Base-by-base conservation (phyloP, 2,329 filamentous ascomycete species). In the Chalaropsis ovoidea region DNA sequence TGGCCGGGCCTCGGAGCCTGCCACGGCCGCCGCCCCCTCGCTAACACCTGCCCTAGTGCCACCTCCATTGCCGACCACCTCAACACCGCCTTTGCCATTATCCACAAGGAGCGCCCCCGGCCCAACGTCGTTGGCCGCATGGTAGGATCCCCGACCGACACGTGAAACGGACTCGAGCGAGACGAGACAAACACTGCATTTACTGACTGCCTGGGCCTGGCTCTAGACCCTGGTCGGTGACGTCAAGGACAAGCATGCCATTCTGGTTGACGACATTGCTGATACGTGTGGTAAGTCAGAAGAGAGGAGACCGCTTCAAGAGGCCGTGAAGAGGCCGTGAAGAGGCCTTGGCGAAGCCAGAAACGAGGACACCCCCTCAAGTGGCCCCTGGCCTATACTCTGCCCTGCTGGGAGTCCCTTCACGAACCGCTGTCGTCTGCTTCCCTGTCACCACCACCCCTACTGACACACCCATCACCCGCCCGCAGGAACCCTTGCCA, bases 181-280 rank as follows among this genome's bases (percentile, higher is more conserved):
- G 5, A 6, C 15, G 19, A 61, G 10, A 45, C 17, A 2, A 49
- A 45, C 3, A 2, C 15, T 19, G 27, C 54, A 58, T 58, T 58
- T 58, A 39, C 54, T 58, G 27, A 58, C 54, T 13, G 13, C 13
- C 19, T 22, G 11, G 39, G n/a, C n/a, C 27, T 39, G 54, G 1
- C n/a, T 35, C 7, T 58, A 68, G 67, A 67, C 68, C 0, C 86
- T 99, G n/a, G 93, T 97, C 62, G 94, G 94, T 70, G 91, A 95
- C 70, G 94, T 97, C 60, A 83, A 86, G 70, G 89, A 89, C 77
- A 94, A 94, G 78, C 86, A 93, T 39, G 93, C 93, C 68, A 96
- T 99, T 73, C 86, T 99, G 61, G 93, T 99, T 11, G 93, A 97
- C 74, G 93, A 97, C 74, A 96, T 97, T 90, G 92, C 92, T 41